Percentiles rank a stretch among this genome's conserved stretches.
These are phyloP conservation scores for Xylaria sp. DNA, from an alignment of 2,329 filamentous ascomycete species.

Conservation along the genomic window DNA sequence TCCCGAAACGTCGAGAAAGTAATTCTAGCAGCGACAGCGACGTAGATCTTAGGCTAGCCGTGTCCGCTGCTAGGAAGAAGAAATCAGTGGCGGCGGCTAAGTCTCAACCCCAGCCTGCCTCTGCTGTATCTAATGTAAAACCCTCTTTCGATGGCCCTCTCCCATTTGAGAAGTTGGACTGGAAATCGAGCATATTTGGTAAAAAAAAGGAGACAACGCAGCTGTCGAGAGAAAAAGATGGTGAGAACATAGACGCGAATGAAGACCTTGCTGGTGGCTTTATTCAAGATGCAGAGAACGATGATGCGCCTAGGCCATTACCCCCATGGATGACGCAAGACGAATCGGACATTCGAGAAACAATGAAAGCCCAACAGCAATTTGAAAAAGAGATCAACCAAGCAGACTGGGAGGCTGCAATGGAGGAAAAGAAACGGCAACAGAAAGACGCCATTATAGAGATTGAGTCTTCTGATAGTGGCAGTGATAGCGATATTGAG, in stretches of 20 bases:
- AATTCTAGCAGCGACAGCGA: conserved; percentile 74
- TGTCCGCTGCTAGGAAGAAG: conserved; percentile 71
- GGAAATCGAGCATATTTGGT: conserved; percentile 65
- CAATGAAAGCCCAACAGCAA: conserved; percentile 62
- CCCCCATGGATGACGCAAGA: conserved; percentile 75
- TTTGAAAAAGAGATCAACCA: conserved; percentile 67
- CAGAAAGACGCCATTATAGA: conserved; percentile 60
- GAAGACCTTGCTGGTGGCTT: conserved; percentile 47
- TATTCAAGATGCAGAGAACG: conserved; percentile 36
- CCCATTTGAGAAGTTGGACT: conserved; percentile 86
- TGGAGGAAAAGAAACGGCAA: conserved; percentile 57
- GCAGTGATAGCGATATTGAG: conserved; percentile 59
- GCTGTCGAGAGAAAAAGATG: conserved; percentile 19
- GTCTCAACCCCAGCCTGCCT: conserved; percentile 32
- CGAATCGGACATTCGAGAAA: conserved; percentile 68
- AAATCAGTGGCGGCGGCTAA: conserved; percentile 45
- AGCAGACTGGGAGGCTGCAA: conserved; percentile 62
- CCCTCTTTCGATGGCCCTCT: conserved; percentile 78
- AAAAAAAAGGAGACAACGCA: conserved; percentile 45
- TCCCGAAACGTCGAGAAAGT: conserved; percentile 54
- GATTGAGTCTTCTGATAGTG: conserved; percentile 64
- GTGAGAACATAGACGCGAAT: conserved; percentile 19
- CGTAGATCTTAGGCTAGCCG: conserved; percentile 76
- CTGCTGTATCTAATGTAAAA: conserved; percentile 57
- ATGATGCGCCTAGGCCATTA: conserved; percentile 62